Evolutionary conservation across 78 protist genomes (phyloP).

Genomic region (Bodo saltans): DNA sequence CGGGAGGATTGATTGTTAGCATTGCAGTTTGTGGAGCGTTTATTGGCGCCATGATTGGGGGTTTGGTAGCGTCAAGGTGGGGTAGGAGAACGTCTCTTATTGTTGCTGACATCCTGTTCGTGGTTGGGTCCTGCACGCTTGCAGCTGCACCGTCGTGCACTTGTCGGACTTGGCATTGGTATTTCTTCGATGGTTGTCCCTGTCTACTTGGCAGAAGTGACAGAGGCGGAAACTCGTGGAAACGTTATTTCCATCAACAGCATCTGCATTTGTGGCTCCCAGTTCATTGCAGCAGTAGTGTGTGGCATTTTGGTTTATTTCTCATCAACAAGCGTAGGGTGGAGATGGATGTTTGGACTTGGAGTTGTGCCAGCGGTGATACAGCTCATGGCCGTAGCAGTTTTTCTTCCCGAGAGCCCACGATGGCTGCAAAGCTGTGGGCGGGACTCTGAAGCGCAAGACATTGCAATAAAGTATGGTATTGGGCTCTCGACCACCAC

Average conservation of each 20-base stretch:
- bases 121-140: neutral
- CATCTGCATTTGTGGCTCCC: neutral
- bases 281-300: constrained; percentile 4
- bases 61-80: neutral
- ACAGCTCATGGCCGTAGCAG: neutral
- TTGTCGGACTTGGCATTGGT: constrained; percentile 41
- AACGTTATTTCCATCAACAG: neutral
- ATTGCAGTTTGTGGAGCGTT: too few species aligned
- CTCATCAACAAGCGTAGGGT: neutral
- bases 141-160: constrained; percentile 28
- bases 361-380: constrained; percentile 14
- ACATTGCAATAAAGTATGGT: neutral
- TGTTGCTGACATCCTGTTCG: neutral
- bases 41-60: neutral
- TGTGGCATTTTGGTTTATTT: neutral
- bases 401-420: constrained; percentile 19
- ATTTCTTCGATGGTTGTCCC: constrained; percentile 29
- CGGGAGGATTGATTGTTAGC: neutral
- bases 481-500: neutral
- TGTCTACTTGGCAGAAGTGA: constrained; percentile 38
- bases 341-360: constrained; percentile 6
- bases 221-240: constrained; percentile 23
- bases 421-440: constrained; percentile 10
- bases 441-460: neutral
- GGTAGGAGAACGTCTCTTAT: constrained; percentile 9